A percentile compares a stretch with the other conserved stretches of the same genome.
Evolutionary conservation across 2,329 filamentous ascomycete species (phyloP).

Genomic region (Xylogone sp.): DNA sequence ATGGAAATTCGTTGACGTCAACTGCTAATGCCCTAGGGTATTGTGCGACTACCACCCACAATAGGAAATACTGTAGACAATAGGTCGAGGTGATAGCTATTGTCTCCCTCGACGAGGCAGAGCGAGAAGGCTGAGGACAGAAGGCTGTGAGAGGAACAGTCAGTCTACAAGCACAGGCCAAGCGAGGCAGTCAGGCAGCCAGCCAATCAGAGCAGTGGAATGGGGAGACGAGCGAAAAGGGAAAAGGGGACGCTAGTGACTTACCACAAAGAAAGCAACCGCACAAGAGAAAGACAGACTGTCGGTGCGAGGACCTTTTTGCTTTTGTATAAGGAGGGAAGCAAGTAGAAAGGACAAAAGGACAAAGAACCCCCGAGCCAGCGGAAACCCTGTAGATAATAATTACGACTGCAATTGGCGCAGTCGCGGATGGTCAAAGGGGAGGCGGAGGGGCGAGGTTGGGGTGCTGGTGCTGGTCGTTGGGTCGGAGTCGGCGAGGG

Average conservation of each 20-base stretch:
- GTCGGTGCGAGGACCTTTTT: background rate
- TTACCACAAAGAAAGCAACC: background rate
- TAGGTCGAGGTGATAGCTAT: background rate
- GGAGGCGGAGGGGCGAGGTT: background rate
- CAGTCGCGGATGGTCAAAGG: background rate
- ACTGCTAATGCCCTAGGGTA: background rate
- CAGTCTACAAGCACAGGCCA: background rate
- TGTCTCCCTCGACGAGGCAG: background rate
- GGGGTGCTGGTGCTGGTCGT: too few relatives aligned
- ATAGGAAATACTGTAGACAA: background rate
- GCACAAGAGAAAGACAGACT: background rate
- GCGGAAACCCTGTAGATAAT: slow-evolving; percentile 3
- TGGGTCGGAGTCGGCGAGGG: background rate
- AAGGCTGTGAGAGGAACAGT: background rate
- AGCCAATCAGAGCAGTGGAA: too few relatives aligned
- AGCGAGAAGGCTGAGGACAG: background rate
- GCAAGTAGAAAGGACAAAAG: background rate
- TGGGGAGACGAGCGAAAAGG: background rate
- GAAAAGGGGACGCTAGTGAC: background rate
- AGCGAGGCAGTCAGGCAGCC: background rate
- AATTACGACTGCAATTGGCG: background rate
- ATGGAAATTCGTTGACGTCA: too few relatives aligned
- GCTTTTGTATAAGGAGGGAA: background rate
- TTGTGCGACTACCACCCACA: background rate
- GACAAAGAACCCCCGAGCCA: background rate